Conservation (phyloP, 2,329 filamentous ascomycete species). For the Diaporthe ilicicola region DNA sequence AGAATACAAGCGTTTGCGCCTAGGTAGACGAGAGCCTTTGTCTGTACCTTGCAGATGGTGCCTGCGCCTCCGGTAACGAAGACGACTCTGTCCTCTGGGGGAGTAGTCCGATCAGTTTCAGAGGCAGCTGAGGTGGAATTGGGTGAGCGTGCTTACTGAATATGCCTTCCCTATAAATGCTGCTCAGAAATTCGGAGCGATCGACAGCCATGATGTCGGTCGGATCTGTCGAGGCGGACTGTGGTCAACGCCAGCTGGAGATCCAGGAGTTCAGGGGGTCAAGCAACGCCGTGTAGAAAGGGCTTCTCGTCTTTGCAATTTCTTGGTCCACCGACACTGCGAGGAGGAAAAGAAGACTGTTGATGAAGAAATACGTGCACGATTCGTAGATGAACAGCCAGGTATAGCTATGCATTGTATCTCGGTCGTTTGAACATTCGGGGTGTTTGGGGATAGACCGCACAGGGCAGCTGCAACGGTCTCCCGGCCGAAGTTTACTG, state of each 20-base stretch:
- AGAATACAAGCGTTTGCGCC: slow-evolving; percentile 95
- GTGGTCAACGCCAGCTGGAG: not conserved
- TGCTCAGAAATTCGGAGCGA: slow-evolving; percentile 76
- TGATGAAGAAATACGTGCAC: slow-evolving; percentile 27
- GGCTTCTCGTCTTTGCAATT: not conserved
- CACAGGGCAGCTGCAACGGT: not conserved
- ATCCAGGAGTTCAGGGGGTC: slow-evolving; percentile 10
- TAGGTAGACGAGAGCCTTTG: slow-evolving; percentile 87
- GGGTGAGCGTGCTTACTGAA: slow-evolving; percentile 67
- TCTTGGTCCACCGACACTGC: slow-evolving; percentile 25
- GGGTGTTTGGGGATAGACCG: not conserved
- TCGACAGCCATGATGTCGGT: slow-evolving; percentile 33
- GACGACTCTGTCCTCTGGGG: slow-evolving; percentile 81
- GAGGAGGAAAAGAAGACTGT: slow-evolving; percentile 28
- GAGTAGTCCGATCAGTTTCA: not conserved
- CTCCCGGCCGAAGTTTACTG: not conserved
- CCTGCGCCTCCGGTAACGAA: slow-evolving; percentile 97
- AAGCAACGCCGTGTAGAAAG: slow-evolving; percentile 13
- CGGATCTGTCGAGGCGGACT: not conserved
- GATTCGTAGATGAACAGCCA: slow-evolving; percentile 22
- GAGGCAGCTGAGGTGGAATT: not conserved
- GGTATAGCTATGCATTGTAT: slow-evolving; percentile 12
- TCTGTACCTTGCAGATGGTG: slow-evolving; percentile 93
- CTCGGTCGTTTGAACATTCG: not conserved
- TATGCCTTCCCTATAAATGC: slow-evolving; percentile 86